phyloP scores from a whole-genome alignment of 2,329 filamentous ascomycete species.

The Ophiostoma piceae region DNA sequence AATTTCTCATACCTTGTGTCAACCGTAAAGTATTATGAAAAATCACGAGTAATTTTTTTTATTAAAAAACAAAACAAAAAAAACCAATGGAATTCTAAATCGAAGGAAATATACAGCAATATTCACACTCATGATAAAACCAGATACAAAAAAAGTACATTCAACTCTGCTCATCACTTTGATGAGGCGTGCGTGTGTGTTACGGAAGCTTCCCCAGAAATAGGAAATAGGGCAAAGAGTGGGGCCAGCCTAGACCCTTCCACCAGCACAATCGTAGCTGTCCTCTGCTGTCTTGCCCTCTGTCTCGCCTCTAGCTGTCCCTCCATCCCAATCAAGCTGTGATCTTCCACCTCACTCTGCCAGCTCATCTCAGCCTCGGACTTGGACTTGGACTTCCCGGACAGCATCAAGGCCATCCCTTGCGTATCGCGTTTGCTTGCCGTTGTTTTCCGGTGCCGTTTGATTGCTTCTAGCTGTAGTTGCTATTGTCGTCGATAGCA shows the following conservation, averaged over 20 bases:
- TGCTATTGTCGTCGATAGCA: slow-evolving; percentile 5
- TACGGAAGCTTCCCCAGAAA: slow-evolving; percentile 8
- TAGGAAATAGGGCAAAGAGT: background rate
- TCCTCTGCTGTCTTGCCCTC: background rate
- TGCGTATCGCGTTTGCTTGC: background rate
- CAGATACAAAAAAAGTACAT: background rate
- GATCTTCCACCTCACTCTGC: background rate
- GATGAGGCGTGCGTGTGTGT: background rate
- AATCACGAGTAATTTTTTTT: no score
- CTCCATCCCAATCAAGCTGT: background rate
- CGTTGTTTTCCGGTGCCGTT: background rate
- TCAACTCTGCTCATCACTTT: background rate
- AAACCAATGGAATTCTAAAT: no score
- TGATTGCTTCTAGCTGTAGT: background rate
- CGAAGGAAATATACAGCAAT: no score
- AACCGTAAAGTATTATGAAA: no score
- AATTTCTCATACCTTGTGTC: no score
- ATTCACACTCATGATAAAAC: background rate
- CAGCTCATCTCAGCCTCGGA: background rate
- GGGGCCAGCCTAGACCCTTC: background rate
- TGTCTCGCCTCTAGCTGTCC: background rate
- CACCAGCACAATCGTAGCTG: background rate
- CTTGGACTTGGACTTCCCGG: background rate
- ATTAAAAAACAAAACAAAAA: no score
- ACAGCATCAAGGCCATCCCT: slow-evolving; percentile 1